These are phyloP conservation scores for Pleurotus citrinopileatus DNA, from an alignment of 768 basidiomycete genomes.

Conservation along the genomic window DNA sequence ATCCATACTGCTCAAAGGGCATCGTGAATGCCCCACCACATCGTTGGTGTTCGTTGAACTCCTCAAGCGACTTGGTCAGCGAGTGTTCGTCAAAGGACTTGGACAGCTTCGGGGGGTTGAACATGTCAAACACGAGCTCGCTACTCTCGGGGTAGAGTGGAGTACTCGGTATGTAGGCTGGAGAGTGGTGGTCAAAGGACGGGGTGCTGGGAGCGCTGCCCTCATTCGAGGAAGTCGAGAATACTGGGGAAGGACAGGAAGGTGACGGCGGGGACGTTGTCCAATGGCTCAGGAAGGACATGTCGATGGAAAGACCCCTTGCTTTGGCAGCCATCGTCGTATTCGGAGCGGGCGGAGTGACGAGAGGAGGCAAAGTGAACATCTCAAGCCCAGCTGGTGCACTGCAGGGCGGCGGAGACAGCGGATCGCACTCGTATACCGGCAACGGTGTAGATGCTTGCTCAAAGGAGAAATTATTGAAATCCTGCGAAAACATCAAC, in stretches of 20 bases:
- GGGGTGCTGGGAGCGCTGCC: slow-evolving; percentile 2
- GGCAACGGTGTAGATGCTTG: slow-evolving; percentile 28
- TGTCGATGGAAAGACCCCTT: slow-evolving; percentile 5
- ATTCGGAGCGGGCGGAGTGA: not conserved
- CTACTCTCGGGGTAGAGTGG: not conserved
- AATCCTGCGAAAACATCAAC: slow-evolving; percentile 30
- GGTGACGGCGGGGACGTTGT: not conserved
- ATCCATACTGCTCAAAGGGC: slow-evolving; percentile 3
- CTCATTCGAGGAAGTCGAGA: not conserved
- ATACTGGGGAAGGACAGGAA: not conserved
- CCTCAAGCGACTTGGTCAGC: slow-evolving; percentile 5
- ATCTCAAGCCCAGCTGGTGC: slow-evolving; percentile 3
- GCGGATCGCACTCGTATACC: slow-evolving; percentile 25
- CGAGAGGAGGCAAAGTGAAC: not conserved
- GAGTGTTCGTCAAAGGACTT: slow-evolving; percentile 8
- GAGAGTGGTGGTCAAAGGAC: slow-evolving; percentile 1
- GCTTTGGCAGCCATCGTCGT: not conserved
- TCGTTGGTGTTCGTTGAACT: slow-evolving; percentile 4
- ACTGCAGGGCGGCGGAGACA: slow-evolving; percentile 17
- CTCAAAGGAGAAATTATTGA: slow-evolving; percentile 45
- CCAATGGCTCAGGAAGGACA: not conserved
- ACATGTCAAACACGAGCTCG: slow-evolving; percentile 2
- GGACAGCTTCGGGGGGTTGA: slow-evolving; percentile 8
- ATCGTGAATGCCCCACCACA: not conserved
- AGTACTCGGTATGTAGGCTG: not conserved